Base-by-base conservation (phyloP, 176 grass and related monocot species). In the Alopecurus myosuroides region DNA sequence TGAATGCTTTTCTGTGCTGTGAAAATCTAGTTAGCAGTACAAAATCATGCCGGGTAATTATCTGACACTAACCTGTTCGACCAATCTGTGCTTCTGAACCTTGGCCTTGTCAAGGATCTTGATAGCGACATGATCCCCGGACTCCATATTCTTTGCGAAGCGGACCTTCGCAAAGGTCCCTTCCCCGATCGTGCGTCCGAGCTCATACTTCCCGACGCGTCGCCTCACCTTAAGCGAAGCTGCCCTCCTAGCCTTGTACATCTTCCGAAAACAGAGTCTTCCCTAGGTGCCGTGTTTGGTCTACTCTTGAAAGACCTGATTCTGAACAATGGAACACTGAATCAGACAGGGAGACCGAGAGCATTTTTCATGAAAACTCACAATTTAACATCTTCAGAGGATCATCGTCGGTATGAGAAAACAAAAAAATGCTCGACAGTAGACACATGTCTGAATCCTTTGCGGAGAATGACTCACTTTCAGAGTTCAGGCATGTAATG, bases 21-120 rank as follows among this genome's bases (percentile, higher is more conserved):
- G 31, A 69, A 82, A 77, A 69, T 29, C 22, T 22, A 70, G 12
- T 37, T 34, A 61, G 51, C 12, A 41, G 63, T 34, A 22, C 28
- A 77, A 9, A 65, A 0, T 78, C 35, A 41, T 42, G 42, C 13
- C 11, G 37, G 11, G 62, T 33, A 66, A 35, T 33, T 7, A 36
- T 51, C 7, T 1, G 1, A 68, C 3, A 55, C 50, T 39, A 37
- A 97, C 94, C 90, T 97, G 94, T 81, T 97, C 92, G 11, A 90
- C 90, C 29, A 97, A 75, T 76, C 68, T 90, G 84, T 97, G 84
- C 81, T 92, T 97, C 51, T 91, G 78, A 80, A 97, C 89, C 78
- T 94, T 97, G 35, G 90, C 92, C 68, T 97, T 97, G 70, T 94
- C 94, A 25, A 97, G 85, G 40, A 97, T 97, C 85, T 97, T 97